phyloP scores from a whole-genome alignment of 1,139 yeast species.

The Oligophagozyma castellii region DNA sequence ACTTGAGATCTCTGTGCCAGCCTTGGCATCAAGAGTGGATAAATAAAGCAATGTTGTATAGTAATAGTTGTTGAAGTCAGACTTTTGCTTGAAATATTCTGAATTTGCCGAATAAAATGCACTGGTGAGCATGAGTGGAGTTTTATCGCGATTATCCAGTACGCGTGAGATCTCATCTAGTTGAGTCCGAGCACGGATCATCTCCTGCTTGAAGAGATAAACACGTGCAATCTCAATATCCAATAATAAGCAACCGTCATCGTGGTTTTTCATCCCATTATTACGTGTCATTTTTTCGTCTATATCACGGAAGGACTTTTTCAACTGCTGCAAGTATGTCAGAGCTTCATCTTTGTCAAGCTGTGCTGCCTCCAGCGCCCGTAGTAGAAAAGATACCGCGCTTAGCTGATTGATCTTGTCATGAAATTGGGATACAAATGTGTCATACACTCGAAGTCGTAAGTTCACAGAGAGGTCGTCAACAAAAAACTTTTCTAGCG shows the following conservation, averaged over 20 bases:
- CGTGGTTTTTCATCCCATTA: constrained; percentile 22
- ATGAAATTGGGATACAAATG: constrained; percentile 54
- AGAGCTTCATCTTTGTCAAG: constrained; percentile 40
- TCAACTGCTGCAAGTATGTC: constrained; percentile 40
- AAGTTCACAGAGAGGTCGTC: constrained; percentile 38
- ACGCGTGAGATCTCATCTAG: constrained; percentile 47
- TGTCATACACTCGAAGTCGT: constrained; percentile 54
- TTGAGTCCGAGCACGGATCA: constrained; percentile 52
- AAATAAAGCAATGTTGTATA: constrained; percentile 48
- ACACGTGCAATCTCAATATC: constrained; percentile 69
- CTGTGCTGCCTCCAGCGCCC: constrained; percentile 26
- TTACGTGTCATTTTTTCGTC: constrained; percentile 26
- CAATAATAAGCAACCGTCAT: constrained; percentile 41
- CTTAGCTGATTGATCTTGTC: constrained; percentile 68
- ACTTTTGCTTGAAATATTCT: constrained; percentile 57
- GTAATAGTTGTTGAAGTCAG: constrained; percentile 72
- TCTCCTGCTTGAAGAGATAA: constrained; percentile 42
- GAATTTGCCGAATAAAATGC: constrained; percentile 75
- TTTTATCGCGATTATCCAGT: constrained; percentile 47
- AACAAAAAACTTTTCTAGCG: constrained; percentile 47
- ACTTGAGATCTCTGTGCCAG: constrained; percentile 19
- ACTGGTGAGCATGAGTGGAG: constrained; percentile 62
- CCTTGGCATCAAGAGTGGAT: constrained; percentile 38
- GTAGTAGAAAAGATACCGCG: constrained; percentile 61
- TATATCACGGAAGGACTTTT: constrained; percentile 28